A percentile compares a stretch with the other conserved stretches of the same genome.
Evolutionary conservation across 2,329 filamentous ascomycete species (phyloP).

Genomic region (Botrytis paeoniae): DNA sequence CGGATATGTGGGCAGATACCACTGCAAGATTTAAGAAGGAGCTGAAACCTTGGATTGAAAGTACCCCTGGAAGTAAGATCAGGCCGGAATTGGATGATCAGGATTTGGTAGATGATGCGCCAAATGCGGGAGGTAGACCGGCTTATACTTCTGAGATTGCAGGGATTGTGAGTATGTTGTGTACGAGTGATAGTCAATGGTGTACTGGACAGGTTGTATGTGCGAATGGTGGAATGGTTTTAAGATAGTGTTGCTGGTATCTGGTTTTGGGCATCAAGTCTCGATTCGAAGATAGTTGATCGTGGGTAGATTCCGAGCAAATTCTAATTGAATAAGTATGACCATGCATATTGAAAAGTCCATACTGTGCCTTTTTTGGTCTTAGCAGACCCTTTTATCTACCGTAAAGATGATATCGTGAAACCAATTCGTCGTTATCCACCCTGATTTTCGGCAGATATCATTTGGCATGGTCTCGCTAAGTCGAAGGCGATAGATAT

Average conservation of each 20-base stretch:
- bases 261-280: background rate
- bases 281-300: background rate
- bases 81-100: slow-evolving; percentile 60
- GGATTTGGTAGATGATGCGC: slow-evolving; percentile 57
- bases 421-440: background rate
- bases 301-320: background rate
- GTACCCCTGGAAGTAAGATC: slow-evolving; percentile 61
- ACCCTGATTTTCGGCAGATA: background rate
- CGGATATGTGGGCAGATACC: slow-evolving; percentile 62
- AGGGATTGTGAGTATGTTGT: slow-evolving; percentile 74
- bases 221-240: slow-evolving; percentile 74
- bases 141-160: slow-evolving; percentile 70
- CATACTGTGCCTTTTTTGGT: background rate
- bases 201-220: slow-evolving; percentile 76
- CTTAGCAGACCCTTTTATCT: background rate
- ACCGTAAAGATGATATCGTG: background rate
- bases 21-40: slow-evolving; percentile 55
- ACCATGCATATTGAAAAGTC: background rate
- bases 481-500: background rate
- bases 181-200: slow-evolving; percentile 68
- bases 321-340: background rate
- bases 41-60: slow-evolving; percentile 59
- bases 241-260: slow-evolving; percentile 32
- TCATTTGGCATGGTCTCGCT: background rate
- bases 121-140: slow-evolving; percentile 54